Percentiles rank a stretch among this genome's conserved stretches.
phyloP scores from a whole-genome alignment of 2,329 filamentous ascomycete species.

The Xylaria sp. region DNA sequence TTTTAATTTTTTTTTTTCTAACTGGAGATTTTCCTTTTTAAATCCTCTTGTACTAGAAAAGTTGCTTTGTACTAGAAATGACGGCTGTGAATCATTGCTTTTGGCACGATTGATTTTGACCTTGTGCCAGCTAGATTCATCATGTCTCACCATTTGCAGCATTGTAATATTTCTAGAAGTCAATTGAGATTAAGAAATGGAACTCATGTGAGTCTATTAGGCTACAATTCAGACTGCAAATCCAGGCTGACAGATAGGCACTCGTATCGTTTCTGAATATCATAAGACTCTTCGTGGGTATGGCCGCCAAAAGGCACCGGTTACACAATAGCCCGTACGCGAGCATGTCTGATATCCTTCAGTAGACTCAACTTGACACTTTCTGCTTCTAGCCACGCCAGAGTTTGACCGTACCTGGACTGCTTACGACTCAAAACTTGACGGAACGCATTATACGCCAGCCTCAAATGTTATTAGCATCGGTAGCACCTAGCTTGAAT shows the following conservation, averaged over 20 bases:
- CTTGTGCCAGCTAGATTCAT: no score
- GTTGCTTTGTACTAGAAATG: no score
- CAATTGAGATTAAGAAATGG: no score
- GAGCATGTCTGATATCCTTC: slow-evolving; percentile 48
- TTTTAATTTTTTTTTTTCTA: background rate
- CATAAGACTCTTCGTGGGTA: background rate
- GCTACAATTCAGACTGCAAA: no score
- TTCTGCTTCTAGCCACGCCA: slow-evolving; percentile 74
- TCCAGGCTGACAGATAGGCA: no score
- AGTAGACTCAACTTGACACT: slow-evolving; percentile 53
- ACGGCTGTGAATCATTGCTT: no score
- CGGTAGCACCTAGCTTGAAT: background rate
- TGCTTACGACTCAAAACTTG: slow-evolving; percentile 77
- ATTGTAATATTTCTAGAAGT: no score
- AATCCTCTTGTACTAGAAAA: background rate
- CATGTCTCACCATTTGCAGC: no score
- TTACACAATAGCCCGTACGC: slow-evolving; percentile 38
- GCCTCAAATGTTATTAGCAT: slow-evolving; percentile 56
- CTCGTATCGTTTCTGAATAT: background rate
- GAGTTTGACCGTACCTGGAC: slow-evolving; percentile 70
- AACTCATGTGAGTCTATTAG: no score
- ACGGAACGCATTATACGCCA: slow-evolving; percentile 77
- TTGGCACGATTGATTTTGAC: no score
- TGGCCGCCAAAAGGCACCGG: background rate
- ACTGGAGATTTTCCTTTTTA: background rate